A percentile compares a stretch with the other conserved stretches of the same genome.
These are phyloP conservation scores for Aquanectria penicillioides DNA, from an alignment of 2,329 filamentous ascomycete genomes.

Conservation along the genomic window DNA sequence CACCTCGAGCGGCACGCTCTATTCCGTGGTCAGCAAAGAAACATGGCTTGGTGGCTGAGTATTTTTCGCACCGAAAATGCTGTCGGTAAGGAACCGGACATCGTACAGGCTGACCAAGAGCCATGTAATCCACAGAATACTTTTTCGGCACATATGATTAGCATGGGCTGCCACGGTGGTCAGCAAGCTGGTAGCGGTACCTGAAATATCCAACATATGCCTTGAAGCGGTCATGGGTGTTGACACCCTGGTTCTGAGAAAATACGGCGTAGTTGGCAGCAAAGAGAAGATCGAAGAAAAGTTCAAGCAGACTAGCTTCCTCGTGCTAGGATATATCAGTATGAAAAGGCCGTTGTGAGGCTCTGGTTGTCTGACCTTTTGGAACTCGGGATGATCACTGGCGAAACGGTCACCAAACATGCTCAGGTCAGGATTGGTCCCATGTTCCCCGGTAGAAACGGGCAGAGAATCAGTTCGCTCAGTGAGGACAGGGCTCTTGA, in stretches of 20 bases:
- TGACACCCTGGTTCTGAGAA: slow-evolving; percentile 45
- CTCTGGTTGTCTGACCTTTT: slow-evolving; percentile 31
- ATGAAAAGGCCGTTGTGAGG: not conserved
- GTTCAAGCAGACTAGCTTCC: slow-evolving; percentile 49
- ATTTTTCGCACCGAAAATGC: slow-evolving; percentile 59
- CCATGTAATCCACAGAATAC: slow-evolving; percentile 76
- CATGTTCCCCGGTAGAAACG: not conserved
- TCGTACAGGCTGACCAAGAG: slow-evolving; percentile 71
- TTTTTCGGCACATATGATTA: slow-evolving; percentile 30
- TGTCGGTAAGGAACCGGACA: slow-evolving; percentile 72
- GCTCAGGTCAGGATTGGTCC: slow-evolving; percentile 29
- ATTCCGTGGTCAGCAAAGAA: not conserved
- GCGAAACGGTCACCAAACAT: slow-evolving; percentile 40
- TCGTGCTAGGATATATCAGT: slow-evolving; percentile 39
- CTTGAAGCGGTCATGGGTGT: slow-evolving; percentile 44
- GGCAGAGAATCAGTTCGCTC: slow-evolving; percentile 26
- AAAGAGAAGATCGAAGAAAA: slow-evolving; percentile 53
- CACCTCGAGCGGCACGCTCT: slow-evolving; percentile 65
- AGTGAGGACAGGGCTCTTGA: slow-evolving; percentile 44
- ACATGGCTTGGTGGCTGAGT: not conserved
- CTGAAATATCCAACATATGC: slow-evolving; percentile 50
- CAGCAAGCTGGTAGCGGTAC: slow-evolving; percentile 24
- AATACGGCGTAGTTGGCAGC: slow-evolving; percentile 74
- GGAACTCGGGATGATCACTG: slow-evolving; percentile 36
- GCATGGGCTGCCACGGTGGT: not conserved